phyloP scores from a whole-genome alignment of 2,329 filamentous ascomycete genomes.

The Aspergillus sclerotialis region DNA sequence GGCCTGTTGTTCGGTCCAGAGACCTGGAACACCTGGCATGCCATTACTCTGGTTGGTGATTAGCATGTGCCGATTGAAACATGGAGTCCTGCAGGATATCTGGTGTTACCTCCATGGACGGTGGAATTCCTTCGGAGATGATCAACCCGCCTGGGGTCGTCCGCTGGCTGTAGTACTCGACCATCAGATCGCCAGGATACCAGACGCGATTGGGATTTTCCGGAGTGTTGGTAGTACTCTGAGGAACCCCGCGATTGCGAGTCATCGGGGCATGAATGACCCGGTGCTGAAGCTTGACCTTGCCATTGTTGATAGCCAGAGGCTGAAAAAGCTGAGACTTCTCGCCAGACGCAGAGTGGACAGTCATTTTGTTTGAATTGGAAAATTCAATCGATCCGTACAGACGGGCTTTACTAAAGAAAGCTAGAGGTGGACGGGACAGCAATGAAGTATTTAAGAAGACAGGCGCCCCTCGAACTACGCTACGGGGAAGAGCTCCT shows the following conservation, averaged over 20 bases:
- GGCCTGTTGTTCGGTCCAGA: slow-evolving; percentile 35
- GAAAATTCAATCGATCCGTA: too few relatives aligned
- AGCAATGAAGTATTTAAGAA: background rate
- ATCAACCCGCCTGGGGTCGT: slow-evolving; percentile 30
- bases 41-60: slow-evolving; percentile 32
- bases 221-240: slow-evolving; percentile 34
- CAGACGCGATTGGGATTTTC: slow-evolving; percentile 46
- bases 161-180: slow-evolving; percentile 36
- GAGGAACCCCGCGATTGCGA: slow-evolving; percentile 45
- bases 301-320: slow-evolving; percentile 40
- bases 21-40: slow-evolving; percentile 30
- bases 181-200: slow-evolving; percentile 37
- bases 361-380: slow-evolving; percentile 14
- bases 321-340: slow-evolving; percentile 38
- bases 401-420: background rate
- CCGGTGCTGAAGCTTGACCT: slow-evolving; percentile 45
- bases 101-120: slow-evolving; percentile 34
- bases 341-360: slow-evolving; percentile 13
- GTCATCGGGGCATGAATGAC: slow-evolving; percentile 49
- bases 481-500: background rate
- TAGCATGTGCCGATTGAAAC: too few relatives aligned
- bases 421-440: background rate
- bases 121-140: slow-evolving; percentile 32
- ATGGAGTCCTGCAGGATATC: too few relatives aligned
- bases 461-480: background rate